Evolutionary conservation across 495 filamentous ascomycete species (phyloP).

Genomic region (Xylaria acuta): DNA sequence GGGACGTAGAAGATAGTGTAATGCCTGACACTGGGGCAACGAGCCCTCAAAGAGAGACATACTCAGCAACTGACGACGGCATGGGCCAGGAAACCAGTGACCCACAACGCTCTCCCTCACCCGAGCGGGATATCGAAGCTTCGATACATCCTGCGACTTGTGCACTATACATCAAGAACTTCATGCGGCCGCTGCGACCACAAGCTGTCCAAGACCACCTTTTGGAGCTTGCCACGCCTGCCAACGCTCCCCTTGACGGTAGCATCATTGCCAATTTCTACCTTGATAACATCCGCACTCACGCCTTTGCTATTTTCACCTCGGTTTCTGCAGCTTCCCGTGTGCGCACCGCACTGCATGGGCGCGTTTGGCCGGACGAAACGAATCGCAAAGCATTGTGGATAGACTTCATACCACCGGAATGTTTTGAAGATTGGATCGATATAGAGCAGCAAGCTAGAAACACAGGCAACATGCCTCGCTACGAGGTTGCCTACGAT

Average conservation of each 20-base stretch:
- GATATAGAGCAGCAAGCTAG: constrained; percentile 63
- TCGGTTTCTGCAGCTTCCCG: constrained; percentile 74
- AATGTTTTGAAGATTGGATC: constrained; percentile 77
- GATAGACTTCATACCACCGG: constrained; percentile 88
- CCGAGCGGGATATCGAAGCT: constrained; percentile 59
- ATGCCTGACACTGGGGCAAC: constrained; percentile 35
- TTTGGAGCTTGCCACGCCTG: constrained; percentile 66
- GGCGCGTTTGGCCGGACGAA: constrained; percentile 84
- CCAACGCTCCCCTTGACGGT: constrained; percentile 54
- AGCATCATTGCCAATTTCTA: constrained; percentile 71
- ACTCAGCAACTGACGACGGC: constrained; percentile 12
- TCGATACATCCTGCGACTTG: constrained; percentile 83
- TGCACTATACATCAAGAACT: constrained; percentile 87
- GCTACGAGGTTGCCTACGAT: constrained; percentile 54
- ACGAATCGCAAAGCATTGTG: constrained; percentile 82
- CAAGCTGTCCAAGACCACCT: constrained; percentile 70
- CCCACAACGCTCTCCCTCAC: constrained; percentile 30
- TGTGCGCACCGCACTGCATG: constrained; percentile 78
- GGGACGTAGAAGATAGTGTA: constrained; percentile 33
- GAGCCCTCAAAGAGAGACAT: background rate
- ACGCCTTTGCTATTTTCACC: constrained; percentile 79
- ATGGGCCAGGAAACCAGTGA: constrained; percentile 46
- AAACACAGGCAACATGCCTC: constrained; percentile 54
- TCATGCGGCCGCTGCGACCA: constrained; percentile 85
- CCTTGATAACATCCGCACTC: constrained; percentile 84